Evolutionary conservation across 2,329 filamentous ascomycete genomes (phyloP).

Genomic region (Truncatella angustata): DNA sequence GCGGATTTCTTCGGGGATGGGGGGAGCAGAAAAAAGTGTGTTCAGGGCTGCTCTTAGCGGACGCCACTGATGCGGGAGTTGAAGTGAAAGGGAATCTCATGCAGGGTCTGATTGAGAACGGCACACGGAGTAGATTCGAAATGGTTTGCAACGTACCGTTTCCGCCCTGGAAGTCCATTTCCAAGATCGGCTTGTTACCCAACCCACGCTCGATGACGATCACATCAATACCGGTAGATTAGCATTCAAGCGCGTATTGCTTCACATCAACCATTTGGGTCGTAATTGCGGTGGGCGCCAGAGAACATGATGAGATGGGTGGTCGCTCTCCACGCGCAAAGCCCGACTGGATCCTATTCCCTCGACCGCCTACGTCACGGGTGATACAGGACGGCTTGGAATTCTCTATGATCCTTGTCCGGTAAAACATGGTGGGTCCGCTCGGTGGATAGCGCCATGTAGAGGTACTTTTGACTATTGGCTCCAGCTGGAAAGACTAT

Average conservation of each 20-base stretch:
- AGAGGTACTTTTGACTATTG: slow-evolving; percentile 4
- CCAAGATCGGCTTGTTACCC: not conserved
- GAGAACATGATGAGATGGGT: not conserved
- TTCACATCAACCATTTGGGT: too few relatives aligned
- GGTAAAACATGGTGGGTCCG: not conserved
- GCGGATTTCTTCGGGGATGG: not conserved
- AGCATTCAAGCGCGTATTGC: too few relatives aligned
- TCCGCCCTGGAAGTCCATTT: not conserved
- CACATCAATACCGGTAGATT: not conserved
- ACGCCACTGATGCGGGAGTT: slow-evolving; percentile 35
- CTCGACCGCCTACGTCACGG: slow-evolving; percentile 6
- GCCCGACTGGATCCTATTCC: slow-evolving; percentile 6
- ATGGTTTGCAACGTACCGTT: not conserved
- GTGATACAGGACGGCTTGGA: slow-evolving; percentile 4
- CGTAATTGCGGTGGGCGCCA: not conserved
- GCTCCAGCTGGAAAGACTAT: not conserved
- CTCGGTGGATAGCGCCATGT: slow-evolving; percentile 1
- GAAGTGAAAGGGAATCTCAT: slow-evolving; percentile 24
- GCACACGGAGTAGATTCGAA: slow-evolving; percentile 7
- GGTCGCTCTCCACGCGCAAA: not conserved
- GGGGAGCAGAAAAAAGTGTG: not conserved
- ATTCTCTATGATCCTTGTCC: slow-evolving; percentile 1
- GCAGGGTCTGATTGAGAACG: slow-evolving; percentile 29
- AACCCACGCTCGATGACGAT: slow-evolving; percentile 3
- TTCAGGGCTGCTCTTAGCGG: slow-evolving; percentile 22